These are phyloP conservation scores for Sugiyamaella neomexicana DNA, from an alignment of 1,139 yeast species.

Conservation along the genomic window DNA sequence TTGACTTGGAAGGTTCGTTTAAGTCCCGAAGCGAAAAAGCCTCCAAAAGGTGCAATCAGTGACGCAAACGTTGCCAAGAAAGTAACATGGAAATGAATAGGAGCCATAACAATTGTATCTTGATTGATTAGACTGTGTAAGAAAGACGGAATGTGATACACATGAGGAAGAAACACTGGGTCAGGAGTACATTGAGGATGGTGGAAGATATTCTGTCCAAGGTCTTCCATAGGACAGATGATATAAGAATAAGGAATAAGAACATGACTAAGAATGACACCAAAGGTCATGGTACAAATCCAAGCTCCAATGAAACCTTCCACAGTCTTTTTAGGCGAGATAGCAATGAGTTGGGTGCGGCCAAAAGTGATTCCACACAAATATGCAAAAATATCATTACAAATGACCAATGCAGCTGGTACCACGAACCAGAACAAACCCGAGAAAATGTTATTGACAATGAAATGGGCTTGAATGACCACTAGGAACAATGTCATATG, in stretches of 20 bases:
- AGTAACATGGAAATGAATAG: constrained; percentile 86
- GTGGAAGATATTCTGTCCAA: constrained; percentile 58
- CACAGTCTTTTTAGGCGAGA: constrained; percentile 94
- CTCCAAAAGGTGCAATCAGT: constrained; percentile 97
- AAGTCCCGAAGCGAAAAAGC: constrained; percentile 94
- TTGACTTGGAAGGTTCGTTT: constrained; percentile 96
- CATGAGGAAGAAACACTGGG: constrained; percentile 81
- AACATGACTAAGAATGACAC: constrained; percentile 62
- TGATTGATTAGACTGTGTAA: constrained; percentile 50
- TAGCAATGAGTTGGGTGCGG: constrained; percentile 83
- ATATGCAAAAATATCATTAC: constrained; percentile 95
- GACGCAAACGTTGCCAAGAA: constrained; percentile 93
- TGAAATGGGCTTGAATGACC: constrained; percentile 91
- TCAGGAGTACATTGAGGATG: constrained; percentile 72
- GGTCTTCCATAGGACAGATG: constrained; percentile 81
- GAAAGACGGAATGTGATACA: constrained; percentile 71
- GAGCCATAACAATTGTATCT: constrained; percentile 58
- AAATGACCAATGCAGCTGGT: constrained; percentile 88
- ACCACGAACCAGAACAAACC: constrained; percentile 94
- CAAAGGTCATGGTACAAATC: constrained; percentile 84
- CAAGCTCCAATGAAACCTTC: constrained; percentile 99
- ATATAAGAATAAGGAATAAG: constrained; percentile 69
- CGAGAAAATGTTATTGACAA: constrained; percentile 82
- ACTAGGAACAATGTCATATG: constrained; percentile 91
- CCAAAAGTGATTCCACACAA: constrained; percentile 97